Conservation (phyloP, 768 basidiomycete species). For the Mycena haematopus region DNA sequence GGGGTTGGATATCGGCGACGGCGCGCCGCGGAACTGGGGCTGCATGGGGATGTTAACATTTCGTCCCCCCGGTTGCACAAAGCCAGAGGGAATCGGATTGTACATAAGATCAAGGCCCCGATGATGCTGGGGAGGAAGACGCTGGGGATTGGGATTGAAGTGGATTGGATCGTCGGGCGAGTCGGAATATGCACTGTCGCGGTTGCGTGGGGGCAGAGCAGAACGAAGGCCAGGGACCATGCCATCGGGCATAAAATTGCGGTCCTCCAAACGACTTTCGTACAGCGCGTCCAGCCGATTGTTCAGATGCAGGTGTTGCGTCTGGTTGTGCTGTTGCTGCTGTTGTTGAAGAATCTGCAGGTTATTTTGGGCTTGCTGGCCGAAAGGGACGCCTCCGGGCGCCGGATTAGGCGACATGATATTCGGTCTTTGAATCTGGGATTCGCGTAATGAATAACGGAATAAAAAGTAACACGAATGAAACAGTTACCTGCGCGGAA, state of each 20-base stretch:
- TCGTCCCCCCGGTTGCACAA: slow-evolving; percentile 61
- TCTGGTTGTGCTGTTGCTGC: slow-evolving; percentile 54
- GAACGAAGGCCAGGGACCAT: slow-evolving; percentile 86
- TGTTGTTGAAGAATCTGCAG: slow-evolving; percentile 47
- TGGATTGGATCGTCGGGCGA: slow-evolving; percentile 65
- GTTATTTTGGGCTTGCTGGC: slow-evolving; percentile 44
- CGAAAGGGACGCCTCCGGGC: slow-evolving; percentile 40
- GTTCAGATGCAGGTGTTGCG: slow-evolving; percentile 48
- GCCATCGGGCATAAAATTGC: slow-evolving; percentile 82
- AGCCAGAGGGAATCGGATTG: slow-evolving; percentile 54
- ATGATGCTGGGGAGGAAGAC: slow-evolving; percentile 54
- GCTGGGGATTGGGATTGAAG: slow-evolving; percentile 66
- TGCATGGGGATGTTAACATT: slow-evolving; percentile 62
- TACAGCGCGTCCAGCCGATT: slow-evolving; percentile 72
- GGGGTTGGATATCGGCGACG: slow-evolving; percentile 61
- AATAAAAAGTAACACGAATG: not conserved
- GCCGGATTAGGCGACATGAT: slow-evolving; percentile 30
- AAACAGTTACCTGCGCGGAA: slow-evolving; percentile 68
- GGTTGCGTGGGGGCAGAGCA: slow-evolving; percentile 63
- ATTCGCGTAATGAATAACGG: slow-evolving; percentile 1
- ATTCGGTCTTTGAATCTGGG: slow-evolving; percentile 42
- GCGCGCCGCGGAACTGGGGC: slow-evolving; percentile 70
- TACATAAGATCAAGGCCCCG: slow-evolving; percentile 65
- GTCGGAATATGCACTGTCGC: slow-evolving; percentile 67
- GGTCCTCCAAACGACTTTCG: slow-evolving; percentile 76